phyloP scores from a whole-genome alignment of 331 rosid genomes.

The Erythrophleum ivorense region DNA sequence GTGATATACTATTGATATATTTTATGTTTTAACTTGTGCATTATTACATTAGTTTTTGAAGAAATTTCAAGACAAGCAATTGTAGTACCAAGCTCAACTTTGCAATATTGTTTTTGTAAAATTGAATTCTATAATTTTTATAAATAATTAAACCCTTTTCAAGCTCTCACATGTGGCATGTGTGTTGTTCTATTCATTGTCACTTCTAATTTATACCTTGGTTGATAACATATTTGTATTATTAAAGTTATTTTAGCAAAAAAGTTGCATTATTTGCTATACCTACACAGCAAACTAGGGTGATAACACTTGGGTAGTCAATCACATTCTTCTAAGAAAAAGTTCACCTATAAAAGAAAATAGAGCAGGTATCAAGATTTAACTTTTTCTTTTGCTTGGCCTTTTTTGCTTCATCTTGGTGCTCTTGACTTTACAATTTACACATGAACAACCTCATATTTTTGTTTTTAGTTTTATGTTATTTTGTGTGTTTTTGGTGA shows the following conservation, averaged over 20 bases:
- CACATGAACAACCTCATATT: too few species aligned
- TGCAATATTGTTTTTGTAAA: neutral
- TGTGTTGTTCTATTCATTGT: neutral
- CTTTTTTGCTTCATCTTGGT: too few species aligned
- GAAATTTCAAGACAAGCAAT: neutral
- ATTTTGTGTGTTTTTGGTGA: too few species aligned
- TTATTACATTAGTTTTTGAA: neutral
- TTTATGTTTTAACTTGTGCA: neutral
- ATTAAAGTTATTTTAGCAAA: neutral
- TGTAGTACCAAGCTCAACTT: neutral
- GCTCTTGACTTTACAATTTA: too few species aligned
- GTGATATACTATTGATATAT: neutral
- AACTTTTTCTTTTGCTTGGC: too few species aligned
- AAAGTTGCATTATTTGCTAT: neutral
- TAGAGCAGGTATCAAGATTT: too few species aligned
- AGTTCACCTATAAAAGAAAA: neutral
- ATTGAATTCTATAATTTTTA: neutral
- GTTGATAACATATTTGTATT: constrained; percentile 6
- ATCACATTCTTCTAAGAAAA: neutral
- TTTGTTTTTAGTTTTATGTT: too few species aligned
- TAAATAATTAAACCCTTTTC: neutral
- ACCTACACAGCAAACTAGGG: neutral
- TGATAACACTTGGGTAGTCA: too few species aligned
- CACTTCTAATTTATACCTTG: constrained; percentile 1
- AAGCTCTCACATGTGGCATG: neutral